A percentile compares a stretch with the other conserved stretches of the same genome.
Evolutionary conservation across 495 filamentous ascomycete genomes (phyloP).

Genomic region (Echria macrotheca): DNA sequence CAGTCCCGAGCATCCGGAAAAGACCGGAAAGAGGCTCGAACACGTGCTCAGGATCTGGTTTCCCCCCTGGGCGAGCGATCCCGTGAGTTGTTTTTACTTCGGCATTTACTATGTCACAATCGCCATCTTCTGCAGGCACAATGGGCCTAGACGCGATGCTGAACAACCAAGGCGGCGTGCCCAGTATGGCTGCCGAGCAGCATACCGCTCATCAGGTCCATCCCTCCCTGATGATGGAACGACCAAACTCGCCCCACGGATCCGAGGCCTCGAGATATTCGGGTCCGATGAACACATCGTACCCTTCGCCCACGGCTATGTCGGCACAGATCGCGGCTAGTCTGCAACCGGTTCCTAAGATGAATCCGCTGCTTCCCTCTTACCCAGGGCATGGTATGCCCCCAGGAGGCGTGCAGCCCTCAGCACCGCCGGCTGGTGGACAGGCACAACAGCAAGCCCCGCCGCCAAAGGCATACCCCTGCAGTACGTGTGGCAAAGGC

Average conservation of each 20-base stretch:
- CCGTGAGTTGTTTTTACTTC: conserved; percentile 8
- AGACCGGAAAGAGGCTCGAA: neutral
- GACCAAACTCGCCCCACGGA: conserved; percentile 62
- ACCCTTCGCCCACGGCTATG: conserved; percentile 35
- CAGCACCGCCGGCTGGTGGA: too few species aligned
- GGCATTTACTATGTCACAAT: conserved; percentile 27
- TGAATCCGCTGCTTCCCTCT: conserved; percentile 42
- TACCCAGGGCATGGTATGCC: conserved; percentile 35
- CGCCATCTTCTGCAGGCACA: conserved; percentile 27
- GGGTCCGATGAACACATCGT: conserved; percentile 26
- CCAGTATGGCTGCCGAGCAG: conserved; percentile 20
- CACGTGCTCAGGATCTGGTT: neutral
- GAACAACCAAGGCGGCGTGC: conserved; percentile 27
- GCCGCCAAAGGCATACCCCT: conserved; percentile 74
- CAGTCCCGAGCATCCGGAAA: neutral
- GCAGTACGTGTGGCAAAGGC: conserved; percentile 81
- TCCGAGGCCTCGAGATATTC: conserved; percentile 49
- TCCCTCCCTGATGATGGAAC: conserved; percentile 49
- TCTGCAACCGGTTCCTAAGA: conserved; percentile 41
- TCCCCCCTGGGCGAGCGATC: neutral
- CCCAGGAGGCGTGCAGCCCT: conserved; percentile 22
- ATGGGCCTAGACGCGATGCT: conserved; percentile 37
- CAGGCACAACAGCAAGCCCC: too few species aligned
- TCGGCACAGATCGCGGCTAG: too few species aligned
- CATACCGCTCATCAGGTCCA: conserved; percentile 19